Evolutionary conservation across 1,139 yeast species (phyloP).

Genomic region (Taiozyma sp.): DNA sequence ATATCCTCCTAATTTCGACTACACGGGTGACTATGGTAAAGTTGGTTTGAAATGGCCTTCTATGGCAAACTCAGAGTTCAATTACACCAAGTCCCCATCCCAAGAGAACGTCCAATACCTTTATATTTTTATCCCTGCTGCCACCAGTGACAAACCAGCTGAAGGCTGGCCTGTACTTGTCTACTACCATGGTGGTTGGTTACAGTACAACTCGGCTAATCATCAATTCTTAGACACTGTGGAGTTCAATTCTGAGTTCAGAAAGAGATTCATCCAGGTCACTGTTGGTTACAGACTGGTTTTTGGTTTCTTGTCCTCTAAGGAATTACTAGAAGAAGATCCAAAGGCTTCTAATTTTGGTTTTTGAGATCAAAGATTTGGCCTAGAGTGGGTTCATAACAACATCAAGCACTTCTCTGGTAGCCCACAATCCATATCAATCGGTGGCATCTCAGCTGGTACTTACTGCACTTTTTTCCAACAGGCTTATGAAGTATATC

Average conservation of each 20-base stretch:
- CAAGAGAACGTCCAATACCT: slow-evolving; percentile 32
- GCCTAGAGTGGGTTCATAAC: slow-evolving; percentile 34
- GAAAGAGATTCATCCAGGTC: slow-evolving; percentile 30
- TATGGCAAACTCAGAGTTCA: slow-evolving; percentile 25
- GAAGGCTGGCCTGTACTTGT: slow-evolving; percentile 32
- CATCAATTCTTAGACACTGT: not conserved
- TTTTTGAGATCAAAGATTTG: slow-evolving; percentile 36
- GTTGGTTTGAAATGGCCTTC: slow-evolving; percentile 30
- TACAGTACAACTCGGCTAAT: slow-evolving; percentile 31
- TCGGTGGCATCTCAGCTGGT: slow-evolving; percentile 29
- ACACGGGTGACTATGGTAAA: slow-evolving; percentile 30
- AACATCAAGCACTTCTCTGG: slow-evolving; percentile 30
- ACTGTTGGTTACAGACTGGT: slow-evolving; percentile 33
- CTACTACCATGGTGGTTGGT: slow-evolving; percentile 37
- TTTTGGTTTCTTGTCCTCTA: slow-evolving; percentile 32
- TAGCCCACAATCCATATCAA: slow-evolving; percentile 27
- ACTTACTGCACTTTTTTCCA: slow-evolving; percentile 16
- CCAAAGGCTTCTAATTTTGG: slow-evolving; percentile 31
- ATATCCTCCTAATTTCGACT: slow-evolving; percentile 28
- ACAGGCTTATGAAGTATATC: slow-evolving; percentile 31
- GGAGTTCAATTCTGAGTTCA: slow-evolving; percentile 9
- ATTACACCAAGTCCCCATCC: slow-evolving; percentile 10
- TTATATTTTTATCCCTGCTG: slow-evolving; percentile 35
- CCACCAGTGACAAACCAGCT: slow-evolving; percentile 20
- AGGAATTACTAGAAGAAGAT: slow-evolving; percentile 6